Base-by-base conservation (phyloP, 2,329 filamentous ascomycete species). In the Hymenoscyphus scutula region DNA sequence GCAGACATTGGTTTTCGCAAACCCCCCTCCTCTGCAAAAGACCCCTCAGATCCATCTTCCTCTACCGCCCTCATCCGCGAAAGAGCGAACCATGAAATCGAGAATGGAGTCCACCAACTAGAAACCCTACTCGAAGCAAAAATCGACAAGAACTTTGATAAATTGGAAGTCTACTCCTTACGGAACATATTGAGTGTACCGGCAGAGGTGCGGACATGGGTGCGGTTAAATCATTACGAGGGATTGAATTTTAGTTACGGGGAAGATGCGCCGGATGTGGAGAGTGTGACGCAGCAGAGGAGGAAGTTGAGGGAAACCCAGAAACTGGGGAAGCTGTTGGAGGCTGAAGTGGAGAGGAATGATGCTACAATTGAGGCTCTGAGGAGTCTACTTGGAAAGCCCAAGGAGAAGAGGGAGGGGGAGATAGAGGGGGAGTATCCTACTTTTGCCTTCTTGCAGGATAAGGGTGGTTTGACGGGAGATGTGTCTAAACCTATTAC, bases 81-180 rank as follows among this genome's bases (percentile, higher is more conserved):
- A 3, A 82, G 80, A 32, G 80, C 81, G 32, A 77, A 81, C 60
- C 77, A 84, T 65, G 93, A 99, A 76, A 91, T 99, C 66, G 92
- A 97, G 73, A 88, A 92, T 73, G 95, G 95, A 63, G 85, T 91
- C 15, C 90, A 94, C 77, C 89, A 92, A 78, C 81, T 95, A 51
- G 91, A 95, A 76, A 95, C 91, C 17, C 81, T 95, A 8, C 82
- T 94, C 30, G 91, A 91, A 76, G 85, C 89, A 53, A 89, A 87
- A 70, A 91, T 94, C 67, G 91, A 95, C 77, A 90, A 89, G 76
- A 90, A 91, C 68, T 94, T 94, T 73, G 91, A 95, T 79, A 87
- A 89, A 67, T 89, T 94, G 71, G 91, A 95, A 79, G 90, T 99
- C 62, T 97, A 94, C 78, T 89, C 92, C 58, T 82, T 99, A 80